These are phyloP conservation scores for Scalesia atractyloides DNA, from an alignment of 129 eudicot genomes.

Conservation along the genomic window DNA sequence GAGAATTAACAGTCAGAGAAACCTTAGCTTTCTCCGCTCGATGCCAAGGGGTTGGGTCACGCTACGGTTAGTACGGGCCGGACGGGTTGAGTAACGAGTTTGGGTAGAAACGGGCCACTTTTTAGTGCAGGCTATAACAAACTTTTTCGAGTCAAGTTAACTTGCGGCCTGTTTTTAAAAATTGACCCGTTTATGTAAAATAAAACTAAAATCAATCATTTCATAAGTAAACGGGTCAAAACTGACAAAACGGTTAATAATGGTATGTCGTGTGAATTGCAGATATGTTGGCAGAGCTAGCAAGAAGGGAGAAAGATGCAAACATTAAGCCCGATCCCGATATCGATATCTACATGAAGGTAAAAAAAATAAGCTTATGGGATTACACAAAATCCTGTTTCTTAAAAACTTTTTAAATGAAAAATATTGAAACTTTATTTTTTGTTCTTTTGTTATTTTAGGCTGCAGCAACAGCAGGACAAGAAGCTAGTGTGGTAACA, in stretches of 20 bases:
- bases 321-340: slow-evolving; percentile 88
- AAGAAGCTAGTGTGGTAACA: slow-evolving; percentile 71
- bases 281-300: slow-evolving; percentile 84
- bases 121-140: not conserved
- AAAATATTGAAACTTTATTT: no score
- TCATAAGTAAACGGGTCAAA: not conserved
- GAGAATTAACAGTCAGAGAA: slow-evolving; percentile 96
- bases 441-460: no score
- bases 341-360: slow-evolving; percentile 83
- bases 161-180: not conserved
- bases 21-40: slow-evolving; percentile 84
- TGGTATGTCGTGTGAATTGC: slow-evolving; percentile 24
- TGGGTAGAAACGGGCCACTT: not conserved
- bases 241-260: not conserved
- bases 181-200: not conserved
- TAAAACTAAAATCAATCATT: not conserved
- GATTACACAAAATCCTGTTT: no score
- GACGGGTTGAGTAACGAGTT: not conserved
- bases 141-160: not conserved
- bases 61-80: slow-evolving; percentile 57
- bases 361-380: no score
- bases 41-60: slow-evolving; percentile 88
- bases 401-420: no score
- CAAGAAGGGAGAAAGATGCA: slow-evolving; percentile 88
- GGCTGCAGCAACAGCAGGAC: slow-evolving; percentile 71